These are phyloP conservation scores for Acer campestre DNA, from an alignment of 345 rosid species.

Conservation along the genomic window DNA sequence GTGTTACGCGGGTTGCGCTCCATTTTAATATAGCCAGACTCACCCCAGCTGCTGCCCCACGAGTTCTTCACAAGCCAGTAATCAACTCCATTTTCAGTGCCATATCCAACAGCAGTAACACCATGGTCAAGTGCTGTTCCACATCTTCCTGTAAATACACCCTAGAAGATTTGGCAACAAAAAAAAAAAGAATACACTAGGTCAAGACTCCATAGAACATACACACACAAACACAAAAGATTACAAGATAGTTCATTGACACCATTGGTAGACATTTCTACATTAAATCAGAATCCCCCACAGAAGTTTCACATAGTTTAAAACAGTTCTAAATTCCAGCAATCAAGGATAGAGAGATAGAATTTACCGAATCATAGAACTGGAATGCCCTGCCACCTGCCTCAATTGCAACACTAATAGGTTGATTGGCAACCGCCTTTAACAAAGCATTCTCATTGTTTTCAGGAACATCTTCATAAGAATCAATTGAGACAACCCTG, in stretches of 20 bases:
- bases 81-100: conserved; percentile 71
- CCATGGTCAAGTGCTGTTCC: conserved; percentile 89
- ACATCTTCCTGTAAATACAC: conserved; percentile 72
- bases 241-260: background rate
- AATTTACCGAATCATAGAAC: conserved; percentile 64
- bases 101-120: conserved; percentile 87
- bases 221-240: background rate
- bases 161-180: conserved; percentile 39
- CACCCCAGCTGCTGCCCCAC: conserved; percentile 91
- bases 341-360: background rate
- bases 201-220: background rate
- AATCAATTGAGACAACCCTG: conserved; percentile 68
- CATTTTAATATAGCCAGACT: conserved; percentile 76
- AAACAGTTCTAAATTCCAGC: background rate
- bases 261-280: background rate
- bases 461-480: conserved; percentile 74
- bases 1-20: conserved; percentile 46
- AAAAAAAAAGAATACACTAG: background rate
- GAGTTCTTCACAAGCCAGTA: conserved; percentile 89
- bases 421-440: conserved; percentile 84
- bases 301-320: background rate
- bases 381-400: conserved; percentile 84
- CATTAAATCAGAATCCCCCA: no score
- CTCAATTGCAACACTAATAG: conserved; percentile 83
- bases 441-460: conserved; percentile 63